These are phyloP conservation scores for Penicillium olsonii DNA, from an alignment of 2,329 filamentous ascomycete species.

Conservation along the genomic window DNA sequence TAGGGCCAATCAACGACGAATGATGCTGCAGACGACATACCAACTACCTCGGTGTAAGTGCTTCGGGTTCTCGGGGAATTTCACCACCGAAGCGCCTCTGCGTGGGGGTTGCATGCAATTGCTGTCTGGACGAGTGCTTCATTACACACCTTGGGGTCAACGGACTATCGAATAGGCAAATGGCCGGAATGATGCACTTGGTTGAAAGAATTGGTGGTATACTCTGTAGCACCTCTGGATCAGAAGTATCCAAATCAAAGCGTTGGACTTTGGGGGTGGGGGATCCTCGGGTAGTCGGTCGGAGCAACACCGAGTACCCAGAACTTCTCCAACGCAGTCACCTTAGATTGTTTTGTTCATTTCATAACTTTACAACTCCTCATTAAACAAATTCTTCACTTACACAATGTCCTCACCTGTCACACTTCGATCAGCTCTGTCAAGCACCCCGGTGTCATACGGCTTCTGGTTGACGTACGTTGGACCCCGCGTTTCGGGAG, in stretches of 20 bases:
- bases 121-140: neutral
- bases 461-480: slow-evolving; percentile 41
- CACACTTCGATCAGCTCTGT: slow-evolving; percentile 15
- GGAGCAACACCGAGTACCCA: slow-evolving; percentile 9
- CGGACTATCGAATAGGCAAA: no score
- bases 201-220: neutral
- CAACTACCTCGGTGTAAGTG: no score
- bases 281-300: slow-evolving; percentile 12
- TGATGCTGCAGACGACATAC: no score
- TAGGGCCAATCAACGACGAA: no score
- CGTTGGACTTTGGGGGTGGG: neutral
- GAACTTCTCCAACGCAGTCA: neutral
- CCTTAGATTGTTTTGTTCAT: no score
- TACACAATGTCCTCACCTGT: slow-evolving; percentile 4
- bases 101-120: neutral
- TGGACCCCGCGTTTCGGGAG: neutral
- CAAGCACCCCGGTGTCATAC: slow-evolving; percentile 21
- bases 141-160: neutral
- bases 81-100: neutral
- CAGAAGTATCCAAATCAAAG: no score
- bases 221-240: no score
- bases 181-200: no score
- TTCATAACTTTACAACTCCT: no score
- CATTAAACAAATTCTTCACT: no score
- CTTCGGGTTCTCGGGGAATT: neutral